These are phyloP conservation scores for Rhodomyrtus psidioides DNA, from an alignment of 441 rosid species.

Conservation along the genomic window DNA sequence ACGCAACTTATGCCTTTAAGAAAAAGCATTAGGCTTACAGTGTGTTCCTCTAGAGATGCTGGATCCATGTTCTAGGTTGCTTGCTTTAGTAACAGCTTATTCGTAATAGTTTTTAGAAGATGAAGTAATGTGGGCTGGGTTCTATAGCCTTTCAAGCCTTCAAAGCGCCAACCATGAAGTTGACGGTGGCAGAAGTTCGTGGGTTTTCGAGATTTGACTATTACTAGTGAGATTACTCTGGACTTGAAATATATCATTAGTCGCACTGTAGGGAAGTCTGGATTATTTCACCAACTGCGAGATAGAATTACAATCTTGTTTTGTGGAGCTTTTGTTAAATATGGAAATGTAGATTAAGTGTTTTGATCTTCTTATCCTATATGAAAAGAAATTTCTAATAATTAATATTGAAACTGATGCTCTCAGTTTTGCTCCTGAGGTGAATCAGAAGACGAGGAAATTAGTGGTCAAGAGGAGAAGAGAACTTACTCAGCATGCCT, in stretches of 20 bases:
- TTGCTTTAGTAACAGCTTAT: background rate
- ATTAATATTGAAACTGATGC: background rate
- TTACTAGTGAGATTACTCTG: background rate
- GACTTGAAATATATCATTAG: background rate
- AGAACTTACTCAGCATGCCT: slow-evolving; percentile 37
- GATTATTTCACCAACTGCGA: background rate
- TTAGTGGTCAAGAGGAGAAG: background rate
- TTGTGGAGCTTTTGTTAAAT: background rate
- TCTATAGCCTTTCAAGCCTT: background rate
- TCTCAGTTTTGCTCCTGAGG: background rate
- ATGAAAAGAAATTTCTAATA: background rate
- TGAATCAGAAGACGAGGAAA: background rate
- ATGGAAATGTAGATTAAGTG: background rate
- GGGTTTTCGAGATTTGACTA: background rate
- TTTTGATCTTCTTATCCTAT: background rate
- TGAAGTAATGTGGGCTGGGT: background rate
- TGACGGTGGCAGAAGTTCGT: background rate
- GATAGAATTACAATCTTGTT: background rate
- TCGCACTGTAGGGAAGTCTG: background rate
- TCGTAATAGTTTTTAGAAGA: background rate
- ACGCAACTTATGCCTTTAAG: background rate
- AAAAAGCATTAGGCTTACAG: background rate
- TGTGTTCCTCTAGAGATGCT: background rate
- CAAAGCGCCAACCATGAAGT: background rate
- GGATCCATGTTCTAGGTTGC: background rate